These are phyloP conservation scores for Colletotrichum incanum DNA, from an alignment of 2,329 filamentous ascomycete genomes.

Conservation along the genomic window DNA sequence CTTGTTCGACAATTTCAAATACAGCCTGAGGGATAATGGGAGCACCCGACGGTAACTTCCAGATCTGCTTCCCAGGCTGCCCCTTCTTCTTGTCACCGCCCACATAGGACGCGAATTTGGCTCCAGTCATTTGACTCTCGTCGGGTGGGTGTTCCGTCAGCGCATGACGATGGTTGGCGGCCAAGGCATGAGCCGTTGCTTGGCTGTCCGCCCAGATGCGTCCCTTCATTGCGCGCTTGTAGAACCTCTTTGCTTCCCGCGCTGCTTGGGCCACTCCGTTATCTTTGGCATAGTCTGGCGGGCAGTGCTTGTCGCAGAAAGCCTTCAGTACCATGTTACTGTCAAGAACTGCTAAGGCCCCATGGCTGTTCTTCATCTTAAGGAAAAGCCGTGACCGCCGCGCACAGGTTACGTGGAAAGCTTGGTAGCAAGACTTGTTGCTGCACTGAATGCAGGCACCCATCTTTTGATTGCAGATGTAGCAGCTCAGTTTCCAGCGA, in stretches of 20 bases:
- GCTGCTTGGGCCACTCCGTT: conserved; percentile 87
- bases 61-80: conserved; percentile 77
- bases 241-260: conserved; percentile 88
- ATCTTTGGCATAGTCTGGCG: conserved; percentile 88
- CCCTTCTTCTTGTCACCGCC: conserved; percentile 82
- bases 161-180: conserved; percentile 78
- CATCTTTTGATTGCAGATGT: conserved; percentile 98
- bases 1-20: conserved; percentile 87
- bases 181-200: conserved; percentile 84
- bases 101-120: conserved; percentile 82
- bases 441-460: conserved; percentile 98
- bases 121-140: conserved; percentile 87
- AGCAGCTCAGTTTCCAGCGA: conserved; percentile 94
- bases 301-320: conserved; percentile 96
- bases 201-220: conserved; percentile 94
- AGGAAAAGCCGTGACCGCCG: conserved; percentile 89
- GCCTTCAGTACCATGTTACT: conserved; percentile 91
- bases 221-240: conserved; percentile 89
- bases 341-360: conserved; percentile 81
- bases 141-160: conserved; percentile 81
- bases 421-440: conserved; percentile 96
- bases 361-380: conserved; percentile 96
- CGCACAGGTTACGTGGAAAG: conserved; percentile 97
- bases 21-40: conserved; percentile 94
- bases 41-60: conserved; percentile 95